A percentile compares a stretch with the other conserved stretches of the same genome.
Evolutionary conservation across 2,329 filamentous ascomycete genomes (phyloP).

Genomic region (Fusarium longipes): DNA sequence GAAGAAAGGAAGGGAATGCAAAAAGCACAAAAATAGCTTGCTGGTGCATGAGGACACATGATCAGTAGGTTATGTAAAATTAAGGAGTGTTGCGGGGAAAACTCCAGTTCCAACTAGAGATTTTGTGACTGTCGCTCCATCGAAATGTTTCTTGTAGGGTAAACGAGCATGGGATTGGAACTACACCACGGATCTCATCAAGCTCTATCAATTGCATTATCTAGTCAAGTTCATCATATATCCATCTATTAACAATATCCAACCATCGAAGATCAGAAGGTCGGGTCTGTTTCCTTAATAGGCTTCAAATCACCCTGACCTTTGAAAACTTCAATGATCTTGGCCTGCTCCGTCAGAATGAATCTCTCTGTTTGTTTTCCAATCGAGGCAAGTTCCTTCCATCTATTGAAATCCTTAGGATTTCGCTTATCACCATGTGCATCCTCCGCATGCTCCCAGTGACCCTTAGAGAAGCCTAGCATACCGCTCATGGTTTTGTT

Average conservation of each 20-base stretch:
- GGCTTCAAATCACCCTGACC: conserved; percentile 60
- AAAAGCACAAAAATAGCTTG: not conserved
- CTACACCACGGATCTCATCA: too few relatives aligned
- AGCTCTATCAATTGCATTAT: too few relatives aligned
- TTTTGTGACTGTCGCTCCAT: too few relatives aligned
- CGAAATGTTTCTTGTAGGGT: too few relatives aligned
- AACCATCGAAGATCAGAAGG: not conserved
- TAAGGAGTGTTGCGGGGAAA: not conserved
- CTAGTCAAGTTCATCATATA: not conserved
- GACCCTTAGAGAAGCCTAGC: conserved; percentile 65
- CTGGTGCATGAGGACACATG: not conserved
- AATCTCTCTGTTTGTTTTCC: conserved; percentile 63
- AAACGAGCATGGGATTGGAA: not conserved
- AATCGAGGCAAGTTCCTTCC: conserved; percentile 61
- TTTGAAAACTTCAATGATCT: conserved; percentile 61
- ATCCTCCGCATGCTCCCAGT: conserved; percentile 63
- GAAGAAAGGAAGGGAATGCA: not conserved
- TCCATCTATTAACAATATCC: not conserved
- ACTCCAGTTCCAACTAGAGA: too few relatives aligned
- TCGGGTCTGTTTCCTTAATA: conserved; percentile 51
- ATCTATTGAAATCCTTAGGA: conserved; percentile 60
- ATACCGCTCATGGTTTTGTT: conserved; percentile 62
- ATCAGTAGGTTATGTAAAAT: not conserved
- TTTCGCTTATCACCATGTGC: conserved; percentile 69
- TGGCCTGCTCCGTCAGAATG: conserved; percentile 65